These are phyloP conservation scores for Moricandia arvensis DNA, from an alignment of 345 rosid species.

Conservation along the genomic window DNA sequence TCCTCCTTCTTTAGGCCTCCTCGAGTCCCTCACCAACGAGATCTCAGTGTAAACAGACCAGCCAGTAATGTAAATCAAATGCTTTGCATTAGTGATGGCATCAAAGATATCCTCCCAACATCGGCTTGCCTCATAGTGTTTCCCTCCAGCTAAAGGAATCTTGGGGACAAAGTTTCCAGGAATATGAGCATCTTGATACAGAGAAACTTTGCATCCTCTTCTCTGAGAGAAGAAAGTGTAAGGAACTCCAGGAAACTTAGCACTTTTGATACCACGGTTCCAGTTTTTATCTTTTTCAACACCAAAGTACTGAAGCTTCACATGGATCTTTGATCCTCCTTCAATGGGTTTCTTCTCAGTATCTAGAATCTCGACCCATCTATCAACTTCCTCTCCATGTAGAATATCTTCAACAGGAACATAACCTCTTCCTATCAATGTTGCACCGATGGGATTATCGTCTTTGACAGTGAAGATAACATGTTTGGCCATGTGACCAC, in stretches of 20 bases:
- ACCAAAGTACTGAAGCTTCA: conserved; percentile 80
- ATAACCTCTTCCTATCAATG: conserved; percentile 84
- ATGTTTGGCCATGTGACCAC: conserved; percentile 82
- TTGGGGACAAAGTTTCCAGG: conserved; percentile 80
- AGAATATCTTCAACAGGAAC: conserved; percentile 71
- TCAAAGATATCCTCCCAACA: conserved; percentile 98
- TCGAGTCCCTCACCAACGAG: conserved; percentile 73
- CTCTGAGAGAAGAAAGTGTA: conserved; percentile 88
- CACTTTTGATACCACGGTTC: conserved; percentile 62
- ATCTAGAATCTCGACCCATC: conserved; percentile 81
- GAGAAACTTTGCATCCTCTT: conserved; percentile 77
- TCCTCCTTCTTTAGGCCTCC: conserved; percentile 96
- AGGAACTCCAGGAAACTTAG: conserved; percentile 89
- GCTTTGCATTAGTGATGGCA: conserved; percentile 80
- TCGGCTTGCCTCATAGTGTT: conserved; percentile 75
- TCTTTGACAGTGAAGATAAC: conserved; percentile 89
- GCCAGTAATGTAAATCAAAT: conserved; percentile 90
- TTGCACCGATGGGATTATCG: conserved; percentile 85
- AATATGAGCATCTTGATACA: conserved; percentile 95
- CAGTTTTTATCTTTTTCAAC: conserved; percentile 68
- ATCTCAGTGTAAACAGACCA: conserved; percentile 99
- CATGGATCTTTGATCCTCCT: conserved; percentile 76
- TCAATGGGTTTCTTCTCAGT: conserved; percentile 56
- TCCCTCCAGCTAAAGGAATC: conserved; percentile 90
- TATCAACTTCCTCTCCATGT: conserved; percentile 80